Evolutionary conservation across 257 asterid genomes (phyloP).

Genomic region (Solanum etuberosum): DNA sequence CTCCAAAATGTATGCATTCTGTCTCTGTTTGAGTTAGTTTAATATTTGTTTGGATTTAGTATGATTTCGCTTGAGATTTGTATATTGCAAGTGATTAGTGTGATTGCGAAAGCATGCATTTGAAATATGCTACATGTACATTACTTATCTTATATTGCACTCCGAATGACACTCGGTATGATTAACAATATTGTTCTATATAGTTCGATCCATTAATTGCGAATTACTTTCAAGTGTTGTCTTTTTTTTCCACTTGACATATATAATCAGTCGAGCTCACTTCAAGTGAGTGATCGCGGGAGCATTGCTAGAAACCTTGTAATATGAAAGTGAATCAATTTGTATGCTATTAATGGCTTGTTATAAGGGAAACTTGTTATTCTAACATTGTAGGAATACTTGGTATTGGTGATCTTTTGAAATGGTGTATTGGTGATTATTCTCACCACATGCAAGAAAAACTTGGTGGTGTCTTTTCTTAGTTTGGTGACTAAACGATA

Average conservation of each 20-base stretch:
- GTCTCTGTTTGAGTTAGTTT: neutral
- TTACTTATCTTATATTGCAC: neutral
- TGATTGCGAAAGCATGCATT: neutral
- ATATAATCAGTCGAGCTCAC: neutral
- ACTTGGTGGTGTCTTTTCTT: neutral
- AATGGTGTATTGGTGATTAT: neutral
- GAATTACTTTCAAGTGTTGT: neutral
- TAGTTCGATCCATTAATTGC: neutral
- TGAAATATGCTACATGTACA: neutral
- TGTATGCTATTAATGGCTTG: neutral
- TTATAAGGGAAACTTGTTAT: neutral
- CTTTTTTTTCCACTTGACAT: neutral
- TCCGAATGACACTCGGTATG: neutral
- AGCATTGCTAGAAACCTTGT: neutral
- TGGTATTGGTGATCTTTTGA: neutral
- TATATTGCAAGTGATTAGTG: neutral
- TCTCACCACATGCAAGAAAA: neutral
- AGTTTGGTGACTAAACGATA: neutral
- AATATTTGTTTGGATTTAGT: neutral
- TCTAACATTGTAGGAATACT: neutral
- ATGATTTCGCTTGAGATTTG: neutral
- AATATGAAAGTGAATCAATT: neutral
- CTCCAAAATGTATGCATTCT: slow-evolving; percentile 20
- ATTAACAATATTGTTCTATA: neutral
- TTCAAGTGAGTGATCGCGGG: neutral